phyloP scores from a whole-genome alignment of 192 early-diverging fungal species.

The Pilaira anomala region DNA sequence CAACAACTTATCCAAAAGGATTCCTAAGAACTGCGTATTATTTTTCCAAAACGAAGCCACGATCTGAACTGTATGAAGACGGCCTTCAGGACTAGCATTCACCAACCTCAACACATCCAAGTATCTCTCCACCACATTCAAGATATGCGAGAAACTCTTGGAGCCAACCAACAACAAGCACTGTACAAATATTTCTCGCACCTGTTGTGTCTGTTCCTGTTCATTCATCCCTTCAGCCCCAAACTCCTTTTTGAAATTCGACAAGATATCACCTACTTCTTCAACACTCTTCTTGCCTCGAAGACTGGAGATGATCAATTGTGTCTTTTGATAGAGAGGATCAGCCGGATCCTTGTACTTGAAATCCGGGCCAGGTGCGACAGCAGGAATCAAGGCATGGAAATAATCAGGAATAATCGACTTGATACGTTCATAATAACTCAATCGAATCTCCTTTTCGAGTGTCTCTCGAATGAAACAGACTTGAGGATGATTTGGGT shows the following conservation, averaged over 20 bases:
- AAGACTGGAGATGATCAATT: constrained; percentile 41
- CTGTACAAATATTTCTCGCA: constrained; percentile 74
- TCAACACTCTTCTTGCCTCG: constrained; percentile 46
- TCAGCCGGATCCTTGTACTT: constrained; percentile 59
- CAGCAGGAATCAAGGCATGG: constrained; percentile 51
- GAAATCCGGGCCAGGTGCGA: constrained; percentile 69
- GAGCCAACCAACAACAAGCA: constrained; percentile 83
- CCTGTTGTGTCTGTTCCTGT: constrained; percentile 51
- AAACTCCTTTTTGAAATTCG: constrained; percentile 41
- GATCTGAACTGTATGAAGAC: constrained; percentile 71
- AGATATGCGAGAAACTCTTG: constrained; percentile 91
- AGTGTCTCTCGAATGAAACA: constrained; percentile 86
- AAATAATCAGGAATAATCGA: constrained; percentile 71
- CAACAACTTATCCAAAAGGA: constrained; percentile 90
- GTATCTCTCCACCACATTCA: constrained; percentile 88
- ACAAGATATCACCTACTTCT: constrained; percentile 41
- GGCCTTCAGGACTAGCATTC: constrained; percentile 60
- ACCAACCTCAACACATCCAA: constrained; percentile 57
- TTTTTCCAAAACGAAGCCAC: constrained; percentile 83
- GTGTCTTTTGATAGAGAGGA: constrained; percentile 41
- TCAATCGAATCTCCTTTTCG: constrained; percentile 79
- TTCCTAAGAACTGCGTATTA: constrained; percentile 89
- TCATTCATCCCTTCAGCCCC: constrained; percentile 27
- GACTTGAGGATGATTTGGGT: constrained; percentile 52
- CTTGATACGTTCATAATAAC: constrained; percentile 88